Evolutionary conservation across 306 rosid species (phyloP).

Genomic region (Vachellia pachyceras): DNA sequence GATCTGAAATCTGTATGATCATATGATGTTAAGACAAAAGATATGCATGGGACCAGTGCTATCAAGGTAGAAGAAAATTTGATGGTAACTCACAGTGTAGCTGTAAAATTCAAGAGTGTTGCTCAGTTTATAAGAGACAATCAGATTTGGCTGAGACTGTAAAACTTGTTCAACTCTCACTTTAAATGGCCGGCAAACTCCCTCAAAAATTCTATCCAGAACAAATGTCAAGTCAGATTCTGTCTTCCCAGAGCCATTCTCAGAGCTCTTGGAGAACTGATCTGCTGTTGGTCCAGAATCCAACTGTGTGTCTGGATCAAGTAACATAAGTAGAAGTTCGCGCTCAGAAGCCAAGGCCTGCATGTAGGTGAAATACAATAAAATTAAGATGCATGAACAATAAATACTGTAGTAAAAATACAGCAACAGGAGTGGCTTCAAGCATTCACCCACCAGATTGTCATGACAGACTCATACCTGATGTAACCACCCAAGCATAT

Average conservation of each 20-base stretch:
- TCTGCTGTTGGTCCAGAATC: slow-evolving; percentile 65
- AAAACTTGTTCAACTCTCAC: slow-evolving; percentile 97
- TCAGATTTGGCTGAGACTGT: slow-evolving; percentile 93
- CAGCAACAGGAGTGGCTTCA: slow-evolving; percentile 30
- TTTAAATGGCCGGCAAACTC: slow-evolving; percentile 99
- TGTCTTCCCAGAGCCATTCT: slow-evolving; percentile 59
- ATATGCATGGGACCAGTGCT: slow-evolving; percentile 9
- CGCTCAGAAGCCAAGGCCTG: slow-evolving; percentile 99
- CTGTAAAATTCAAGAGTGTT: slow-evolving; percentile 91
- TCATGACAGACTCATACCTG: slow-evolving; percentile 59
- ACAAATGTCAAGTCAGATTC: slow-evolving; percentile 87
- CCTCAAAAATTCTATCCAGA: slow-evolving; percentile 97
- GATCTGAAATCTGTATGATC: slow-evolving; percentile 77
- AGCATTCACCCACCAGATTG: slow-evolving; percentile 36
- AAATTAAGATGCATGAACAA: slow-evolving; percentile 3
- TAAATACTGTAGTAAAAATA: slow-evolving; percentile 28
- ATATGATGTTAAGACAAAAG: slow-evolving; percentile 32
- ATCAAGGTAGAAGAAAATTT: slow-evolving; percentile 3
- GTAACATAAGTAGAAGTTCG: slow-evolving; percentile 78
- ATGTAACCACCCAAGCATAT: slow-evolving; percentile 98
- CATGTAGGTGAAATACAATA: slow-evolving; percentile 32
- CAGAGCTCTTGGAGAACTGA: slow-evolving; percentile 58
- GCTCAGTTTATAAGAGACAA: slow-evolving; percentile 87
- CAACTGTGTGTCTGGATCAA: slow-evolving; percentile 78
- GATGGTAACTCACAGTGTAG: slow-evolving; percentile 77